phyloP scores from a whole-genome alignment of 495 filamentous ascomycete genomes.

The Penicillium simplicissimum region DNA sequence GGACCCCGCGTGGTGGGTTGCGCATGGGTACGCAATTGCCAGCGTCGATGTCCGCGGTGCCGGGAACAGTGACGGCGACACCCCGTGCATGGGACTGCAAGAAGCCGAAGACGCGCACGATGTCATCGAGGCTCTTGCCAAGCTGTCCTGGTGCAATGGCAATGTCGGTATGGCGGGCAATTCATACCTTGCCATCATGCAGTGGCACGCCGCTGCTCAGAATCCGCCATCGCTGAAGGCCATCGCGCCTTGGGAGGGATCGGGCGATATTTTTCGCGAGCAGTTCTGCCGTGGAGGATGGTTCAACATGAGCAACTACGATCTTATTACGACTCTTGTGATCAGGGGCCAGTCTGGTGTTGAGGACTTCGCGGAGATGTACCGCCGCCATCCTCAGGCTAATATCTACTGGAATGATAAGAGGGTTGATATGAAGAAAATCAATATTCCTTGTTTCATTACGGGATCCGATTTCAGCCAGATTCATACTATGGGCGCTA shows the following conservation, averaged over 20 bases:
- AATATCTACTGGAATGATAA: constrained; percentile 33
- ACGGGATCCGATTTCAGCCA: constrained; percentile 26
- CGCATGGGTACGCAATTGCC: constrained; percentile 43
- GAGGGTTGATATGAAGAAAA: constrained; percentile 13
- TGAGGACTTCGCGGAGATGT: constrained; percentile 24
- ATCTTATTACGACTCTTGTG: constrained; percentile 10
- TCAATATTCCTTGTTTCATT: constrained; percentile 27
- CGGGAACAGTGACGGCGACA: constrained; percentile 36
- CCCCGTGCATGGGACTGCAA: constrained; percentile 38
- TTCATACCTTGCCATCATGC: constrained; percentile 32
- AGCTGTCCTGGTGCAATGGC: constrained; percentile 27
- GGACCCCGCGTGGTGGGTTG: constrained; percentile 44
- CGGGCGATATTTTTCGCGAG: constrained; percentile 41
- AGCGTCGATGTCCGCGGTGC: constrained; percentile 42
- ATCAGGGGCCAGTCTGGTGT: constrained; percentile 31
- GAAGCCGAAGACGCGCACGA: constrained; percentile 34
- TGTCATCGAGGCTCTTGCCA: constrained; percentile 20
- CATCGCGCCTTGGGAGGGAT: constrained; percentile 46
- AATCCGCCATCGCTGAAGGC: constrained; percentile 39
- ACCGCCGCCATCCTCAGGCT: constrained; percentile 8
- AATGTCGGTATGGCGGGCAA: constrained; percentile 34
- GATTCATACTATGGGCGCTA: constrained; percentile 41
- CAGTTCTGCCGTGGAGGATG: constrained; percentile 48
- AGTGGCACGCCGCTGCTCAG: constrained; percentile 41
- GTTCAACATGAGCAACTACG: constrained; percentile 23